Percentiles rank a stretch among this genome's conserved stretches.
Evolutionary conservation across 164 flowering plant genomes (phyloP).

Genomic region (Tetracentron sinense): DNA sequence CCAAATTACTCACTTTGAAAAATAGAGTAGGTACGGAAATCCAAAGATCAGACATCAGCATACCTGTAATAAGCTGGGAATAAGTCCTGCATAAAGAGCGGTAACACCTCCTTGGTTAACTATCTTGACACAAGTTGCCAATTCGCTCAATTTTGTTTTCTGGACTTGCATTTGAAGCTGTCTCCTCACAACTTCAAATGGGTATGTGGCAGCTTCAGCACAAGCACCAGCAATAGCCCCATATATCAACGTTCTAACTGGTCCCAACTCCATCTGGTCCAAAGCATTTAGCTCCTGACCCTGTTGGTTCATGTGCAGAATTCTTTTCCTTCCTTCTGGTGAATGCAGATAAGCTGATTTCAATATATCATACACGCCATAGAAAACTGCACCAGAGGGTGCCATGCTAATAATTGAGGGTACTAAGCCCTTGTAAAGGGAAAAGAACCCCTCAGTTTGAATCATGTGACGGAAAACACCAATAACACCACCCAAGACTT

Average conservation of each 20-base stretch:
- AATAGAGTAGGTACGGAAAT: neutral
- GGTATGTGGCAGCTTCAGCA: conserved; percentile 94
- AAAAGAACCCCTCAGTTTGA: conserved; percentile 81
- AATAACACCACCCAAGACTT: conserved; percentile 79
- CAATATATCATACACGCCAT: conserved; percentile 87
- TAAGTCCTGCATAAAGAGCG: conserved; percentile 82
- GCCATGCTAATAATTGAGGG: conserved; percentile 95
- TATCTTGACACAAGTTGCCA: conserved; percentile 59
- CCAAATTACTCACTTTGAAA: neutral
- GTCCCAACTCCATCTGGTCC: conserved; percentile 86
- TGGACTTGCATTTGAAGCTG: conserved; percentile 84
- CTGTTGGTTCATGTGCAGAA: conserved; percentile 44
- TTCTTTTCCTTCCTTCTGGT: conserved; percentile 76
- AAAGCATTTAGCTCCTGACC: conserved; percentile 69
- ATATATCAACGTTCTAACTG: conserved; percentile 70
- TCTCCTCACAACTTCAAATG: conserved; percentile 91
- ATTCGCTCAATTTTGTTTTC: conserved; percentile 55
- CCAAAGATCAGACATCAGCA: neutral
- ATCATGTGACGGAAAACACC: conserved; percentile 76
- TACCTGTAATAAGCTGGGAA: conserved; percentile 94
- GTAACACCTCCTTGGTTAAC: conserved; percentile 81
- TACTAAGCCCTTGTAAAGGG: conserved; percentile 82
- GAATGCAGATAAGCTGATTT: conserved; percentile 85
- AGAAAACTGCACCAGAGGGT: conserved; percentile 93
- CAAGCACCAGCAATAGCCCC: conserved; percentile 98